Conservation (phyloP, 1,284 basidiomycete species). For the Trichosporon inkin region DNA sequence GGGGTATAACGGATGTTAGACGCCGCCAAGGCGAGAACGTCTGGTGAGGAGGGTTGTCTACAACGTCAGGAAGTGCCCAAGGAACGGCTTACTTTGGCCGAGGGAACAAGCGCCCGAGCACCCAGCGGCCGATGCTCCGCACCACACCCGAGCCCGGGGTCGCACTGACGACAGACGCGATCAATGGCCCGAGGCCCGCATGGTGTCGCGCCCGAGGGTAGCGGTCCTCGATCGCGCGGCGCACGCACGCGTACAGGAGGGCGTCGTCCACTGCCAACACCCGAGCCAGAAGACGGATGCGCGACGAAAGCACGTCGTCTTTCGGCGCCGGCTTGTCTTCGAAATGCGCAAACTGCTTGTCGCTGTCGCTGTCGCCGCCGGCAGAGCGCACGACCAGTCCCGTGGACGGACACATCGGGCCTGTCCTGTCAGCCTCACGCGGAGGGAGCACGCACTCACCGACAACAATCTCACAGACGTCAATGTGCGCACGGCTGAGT, state of each 20-base stretch:
- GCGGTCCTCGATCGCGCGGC: conserved; percentile 42
- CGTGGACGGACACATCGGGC: conserved; percentile 26
- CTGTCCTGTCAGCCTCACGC: conserved; percentile 16
- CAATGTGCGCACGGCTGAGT: conserved; percentile 30
- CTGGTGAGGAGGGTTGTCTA: not conserved
- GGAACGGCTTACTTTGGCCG: conserved; percentile 7
- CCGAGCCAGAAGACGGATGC: conserved; percentile 30
- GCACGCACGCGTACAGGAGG: conserved; percentile 41
- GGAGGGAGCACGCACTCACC: conserved; percentile 28
- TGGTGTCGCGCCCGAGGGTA: conserved; percentile 39
- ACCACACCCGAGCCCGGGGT: conserved; percentile 32
- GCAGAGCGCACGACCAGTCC: conserved; percentile 19
- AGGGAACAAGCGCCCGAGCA: conserved; percentile 32
- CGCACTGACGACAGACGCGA: conserved; percentile 28
- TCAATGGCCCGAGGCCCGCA: conserved; percentile 34
- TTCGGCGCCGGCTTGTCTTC: not conserved
- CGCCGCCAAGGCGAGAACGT: too few species aligned
- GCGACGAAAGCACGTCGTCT: conserved; percentile 21
- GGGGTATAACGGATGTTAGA: too few species aligned
- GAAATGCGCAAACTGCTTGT: conserved; percentile 5
- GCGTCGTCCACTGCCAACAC: conserved; percentile 46
- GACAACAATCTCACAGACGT: conserved; percentile 43
- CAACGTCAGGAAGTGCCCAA: not conserved
- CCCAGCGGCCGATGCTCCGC: conserved; percentile 33
- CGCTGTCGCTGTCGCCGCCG: conserved; percentile 30